phyloP scores from a whole-genome alignment of 345 rosid genomes.

The Mangifera indica region DNA sequence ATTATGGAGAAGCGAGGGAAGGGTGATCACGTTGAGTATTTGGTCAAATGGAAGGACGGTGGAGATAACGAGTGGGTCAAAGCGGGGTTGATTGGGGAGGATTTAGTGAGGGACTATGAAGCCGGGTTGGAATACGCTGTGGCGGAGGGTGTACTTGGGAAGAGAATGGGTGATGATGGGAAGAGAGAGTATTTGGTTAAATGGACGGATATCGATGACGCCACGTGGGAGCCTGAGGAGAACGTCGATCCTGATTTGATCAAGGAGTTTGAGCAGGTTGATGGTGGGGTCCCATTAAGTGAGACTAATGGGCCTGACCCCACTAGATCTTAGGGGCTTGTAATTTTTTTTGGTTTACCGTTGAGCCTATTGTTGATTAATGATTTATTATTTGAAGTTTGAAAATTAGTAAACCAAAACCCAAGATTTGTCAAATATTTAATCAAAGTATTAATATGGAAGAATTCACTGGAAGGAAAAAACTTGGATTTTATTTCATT shows the following conservation, averaged over 20 bases:
- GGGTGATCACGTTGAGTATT: conserved; percentile 63
- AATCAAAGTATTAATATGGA: too few species aligned
- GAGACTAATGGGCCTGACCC: background rate
- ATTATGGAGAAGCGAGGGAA: conserved; percentile 78
- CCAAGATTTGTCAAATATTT: too few species aligned
- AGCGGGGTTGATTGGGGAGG: conserved; percentile 56
- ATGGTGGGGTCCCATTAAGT: background rate
- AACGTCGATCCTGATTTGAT: conserved; percentile 73
- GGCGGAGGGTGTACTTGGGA: conserved; percentile 51
- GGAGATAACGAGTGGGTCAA: conserved; percentile 79
- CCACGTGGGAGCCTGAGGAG: conserved; percentile 93
- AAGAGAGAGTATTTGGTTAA: conserved; percentile 54
- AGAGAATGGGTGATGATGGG: conserved; percentile 39
- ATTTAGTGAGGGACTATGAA: conserved; percentile 73
- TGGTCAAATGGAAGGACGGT: conserved; percentile 89
- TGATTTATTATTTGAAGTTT: too few species aligned
- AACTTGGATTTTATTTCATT: too few species aligned
- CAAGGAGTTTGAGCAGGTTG: conserved; percentile 41
- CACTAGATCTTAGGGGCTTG: background rate
- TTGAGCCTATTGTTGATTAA: too few species aligned
- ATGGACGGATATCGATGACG: conserved; percentile 74
- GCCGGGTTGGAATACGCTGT: conserved; percentile 85
- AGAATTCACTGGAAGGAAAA: too few species aligned
- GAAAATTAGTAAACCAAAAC: too few species aligned
- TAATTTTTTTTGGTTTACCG: too few species aligned